A percentile compares a stretch with the other conserved stretches of the same genome.
Evolutionary conservation across 116 monocot genomes (phyloP).

Genomic region (Cymodocea nodosa): DNA sequence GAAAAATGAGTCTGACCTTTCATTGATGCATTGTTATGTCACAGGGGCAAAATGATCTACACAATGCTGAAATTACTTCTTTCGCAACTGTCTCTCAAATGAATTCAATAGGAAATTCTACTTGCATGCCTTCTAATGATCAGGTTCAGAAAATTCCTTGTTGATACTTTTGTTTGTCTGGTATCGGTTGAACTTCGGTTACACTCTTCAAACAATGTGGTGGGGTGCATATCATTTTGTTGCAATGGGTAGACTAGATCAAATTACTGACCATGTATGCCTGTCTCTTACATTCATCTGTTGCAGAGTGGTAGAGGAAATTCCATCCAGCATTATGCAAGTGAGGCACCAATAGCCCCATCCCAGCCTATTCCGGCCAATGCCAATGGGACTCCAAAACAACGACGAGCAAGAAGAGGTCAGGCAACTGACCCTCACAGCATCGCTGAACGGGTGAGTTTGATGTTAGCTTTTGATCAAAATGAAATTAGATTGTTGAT

Average conservation of each 20-base stretch:
- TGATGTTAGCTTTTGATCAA: neutral
- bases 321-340: conserved; percentile 15
- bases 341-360: conserved; percentile 17
- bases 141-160: conserved; percentile 22
- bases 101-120: conserved; percentile 6
- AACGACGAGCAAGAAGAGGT: conserved; percentile 77
- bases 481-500: neutral
- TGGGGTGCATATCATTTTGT: too few species aligned
- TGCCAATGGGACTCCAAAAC: conserved; percentile 28
- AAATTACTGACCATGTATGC: neutral
- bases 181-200: neutral
- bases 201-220: too few species aligned
- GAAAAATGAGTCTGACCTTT: neutral
- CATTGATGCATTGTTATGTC: neutral
- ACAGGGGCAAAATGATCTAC: conserved; percentile 33
- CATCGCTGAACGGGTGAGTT: conserved; percentile 84
- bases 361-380: conserved; percentile 20
- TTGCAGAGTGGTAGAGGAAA: conserved; percentile 16
- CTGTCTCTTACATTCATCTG: neutral
- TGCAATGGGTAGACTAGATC: neutral
- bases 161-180: neutral
- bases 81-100: conserved; percentile 16
- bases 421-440: conserved; percentile 97
- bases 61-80: conserved; percentile 13
- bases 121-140: conserved; percentile 12